Conservation (phyloP, 208 protist genomes). For the Leishmania lainsoni region DNA sequence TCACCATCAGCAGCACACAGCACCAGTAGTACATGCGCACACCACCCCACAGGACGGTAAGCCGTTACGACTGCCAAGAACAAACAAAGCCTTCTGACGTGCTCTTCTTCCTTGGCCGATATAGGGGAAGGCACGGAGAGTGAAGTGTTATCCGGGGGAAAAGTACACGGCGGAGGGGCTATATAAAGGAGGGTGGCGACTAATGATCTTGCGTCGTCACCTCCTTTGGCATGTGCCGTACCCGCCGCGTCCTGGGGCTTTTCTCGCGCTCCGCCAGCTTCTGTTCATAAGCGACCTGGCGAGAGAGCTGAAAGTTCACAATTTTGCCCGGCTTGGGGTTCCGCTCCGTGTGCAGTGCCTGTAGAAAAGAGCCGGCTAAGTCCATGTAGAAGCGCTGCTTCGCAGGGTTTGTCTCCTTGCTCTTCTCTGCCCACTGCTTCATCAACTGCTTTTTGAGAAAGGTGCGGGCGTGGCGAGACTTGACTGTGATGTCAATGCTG, state of each 20-base stretch:
- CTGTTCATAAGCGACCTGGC: conserved; percentile 71
- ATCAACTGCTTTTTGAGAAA: conserved; percentile 88
- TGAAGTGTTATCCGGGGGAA: not conserved
- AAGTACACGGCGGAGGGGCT: not conserved
- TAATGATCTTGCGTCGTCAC: conserved; percentile 32
- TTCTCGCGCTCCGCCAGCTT: conserved; percentile 60
- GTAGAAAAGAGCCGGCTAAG: conserved; percentile 81
- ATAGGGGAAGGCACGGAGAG: not conserved
- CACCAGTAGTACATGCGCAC: not conserved
- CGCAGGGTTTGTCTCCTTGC: conserved; percentile 73
- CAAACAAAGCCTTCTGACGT: not conserved
- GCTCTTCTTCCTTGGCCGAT: not conserved
- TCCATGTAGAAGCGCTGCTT: conserved; percentile 92
- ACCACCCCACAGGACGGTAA: not conserved
- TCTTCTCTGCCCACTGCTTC: conserved; percentile 71
- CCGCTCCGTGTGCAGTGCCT: conserved; percentile 79
- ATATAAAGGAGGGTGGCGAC: not conserved
- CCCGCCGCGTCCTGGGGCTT: conserved; percentile 41
- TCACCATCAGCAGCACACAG: not conserved
- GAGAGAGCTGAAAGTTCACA: conserved; percentile 81
- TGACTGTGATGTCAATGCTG: conserved; percentile 90
- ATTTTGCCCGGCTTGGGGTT: conserved; percentile 74
- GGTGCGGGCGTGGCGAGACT: conserved; percentile 82
- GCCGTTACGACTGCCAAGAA: too few species aligned
- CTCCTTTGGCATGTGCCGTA: conserved; percentile 46